Conservation (phyloP, 2,329 filamentous ascomycete species). For the Fusarium tuaranense region DNA sequence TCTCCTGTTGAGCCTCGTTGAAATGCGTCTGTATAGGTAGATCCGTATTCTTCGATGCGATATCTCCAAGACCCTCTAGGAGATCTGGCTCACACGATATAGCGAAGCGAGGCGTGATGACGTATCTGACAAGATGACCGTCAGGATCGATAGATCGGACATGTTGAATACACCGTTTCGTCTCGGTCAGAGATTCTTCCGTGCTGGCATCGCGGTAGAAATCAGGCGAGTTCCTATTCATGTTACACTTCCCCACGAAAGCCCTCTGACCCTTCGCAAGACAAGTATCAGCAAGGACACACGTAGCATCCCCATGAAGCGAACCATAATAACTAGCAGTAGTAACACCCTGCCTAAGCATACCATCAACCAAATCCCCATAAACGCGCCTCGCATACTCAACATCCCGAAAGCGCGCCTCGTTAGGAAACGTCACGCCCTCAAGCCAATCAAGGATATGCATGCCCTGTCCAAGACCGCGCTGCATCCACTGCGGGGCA, state of each 20-base stretch:
- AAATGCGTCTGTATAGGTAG: constrained; percentile 76
- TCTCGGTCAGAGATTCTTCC: constrained; percentile 61
- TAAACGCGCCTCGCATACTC: constrained; percentile 66
- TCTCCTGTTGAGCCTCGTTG: constrained; percentile 73
- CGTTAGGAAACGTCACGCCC: constrained; percentile 70
- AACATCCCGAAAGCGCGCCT: constrained; percentile 68
- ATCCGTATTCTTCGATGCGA: constrained; percentile 60
- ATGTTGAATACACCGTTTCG: constrained; percentile 60
- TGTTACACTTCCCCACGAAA: constrained; percentile 72
- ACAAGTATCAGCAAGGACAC: constrained; percentile 67
- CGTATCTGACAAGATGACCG: constrained; percentile 57
- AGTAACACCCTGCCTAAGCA: constrained; percentile 71
- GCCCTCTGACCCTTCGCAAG: constrained; percentile 66
- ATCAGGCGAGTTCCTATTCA: constrained; percentile 67
- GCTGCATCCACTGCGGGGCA: constrained; percentile 67
- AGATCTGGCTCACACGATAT: constrained; percentile 69
- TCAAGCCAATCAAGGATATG: constrained; percentile 73
- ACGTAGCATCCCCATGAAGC: constrained; percentile 66
- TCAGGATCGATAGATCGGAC: constrained; percentile 59
- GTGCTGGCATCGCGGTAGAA: constrained; percentile 63
- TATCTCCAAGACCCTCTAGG: constrained; percentile 65
- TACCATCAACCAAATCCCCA: constrained; percentile 63
- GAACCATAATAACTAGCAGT: constrained; percentile 72
- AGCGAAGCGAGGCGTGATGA: constrained; percentile 71
- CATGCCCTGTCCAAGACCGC: constrained; percentile 61